phyloP scores from a whole-genome alignment of 495 filamentous ascomycete genomes.

The Haplographium delicatum region DNA sequence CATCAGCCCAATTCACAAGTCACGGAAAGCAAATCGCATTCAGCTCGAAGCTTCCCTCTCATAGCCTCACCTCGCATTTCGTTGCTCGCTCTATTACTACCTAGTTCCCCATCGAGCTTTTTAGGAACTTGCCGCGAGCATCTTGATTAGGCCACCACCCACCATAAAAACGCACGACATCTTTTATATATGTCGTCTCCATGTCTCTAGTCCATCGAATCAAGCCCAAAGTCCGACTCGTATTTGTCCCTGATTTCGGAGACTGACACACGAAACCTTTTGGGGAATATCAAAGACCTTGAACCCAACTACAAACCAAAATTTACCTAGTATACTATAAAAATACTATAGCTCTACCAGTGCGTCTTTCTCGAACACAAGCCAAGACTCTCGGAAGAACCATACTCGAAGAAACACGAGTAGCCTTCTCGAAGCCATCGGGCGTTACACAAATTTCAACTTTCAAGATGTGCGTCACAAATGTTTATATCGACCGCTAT shows the following conservation, averaged over 20 bases:
- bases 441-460: constrained; percentile 10
- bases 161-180: constrained; percentile 1
- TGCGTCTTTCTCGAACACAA: constrained; percentile 6
- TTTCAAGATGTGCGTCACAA: constrained; percentile 26
- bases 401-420: not conserved
- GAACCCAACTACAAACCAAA: not conserved
- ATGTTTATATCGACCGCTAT: constrained; percentile 24
- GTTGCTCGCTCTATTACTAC: too few relatives aligned
- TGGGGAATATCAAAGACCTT: not conserved
- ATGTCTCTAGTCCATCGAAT: constrained; percentile 23
- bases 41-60: not conserved
- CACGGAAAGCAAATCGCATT: not conserved
- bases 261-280: constrained; percentile 19
- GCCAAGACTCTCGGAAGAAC: not conserved
- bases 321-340: not conserved
- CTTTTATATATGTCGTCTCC: constrained; percentile 21
- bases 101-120: not conserved
- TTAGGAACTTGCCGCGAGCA: not conserved
- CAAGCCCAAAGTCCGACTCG: constrained; percentile 16
- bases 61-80: not conserved
- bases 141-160: not conserved
- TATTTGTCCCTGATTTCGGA: constrained; percentile 23
- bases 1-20: not conserved
- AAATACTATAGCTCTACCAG: too few relatives aligned
- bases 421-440: not conserved